A percentile compares a stretch with the other conserved stretches of the same genome.
Conservation (phyloP, 345 rosid genomes). For the Clarkia xantiana region DNA sequence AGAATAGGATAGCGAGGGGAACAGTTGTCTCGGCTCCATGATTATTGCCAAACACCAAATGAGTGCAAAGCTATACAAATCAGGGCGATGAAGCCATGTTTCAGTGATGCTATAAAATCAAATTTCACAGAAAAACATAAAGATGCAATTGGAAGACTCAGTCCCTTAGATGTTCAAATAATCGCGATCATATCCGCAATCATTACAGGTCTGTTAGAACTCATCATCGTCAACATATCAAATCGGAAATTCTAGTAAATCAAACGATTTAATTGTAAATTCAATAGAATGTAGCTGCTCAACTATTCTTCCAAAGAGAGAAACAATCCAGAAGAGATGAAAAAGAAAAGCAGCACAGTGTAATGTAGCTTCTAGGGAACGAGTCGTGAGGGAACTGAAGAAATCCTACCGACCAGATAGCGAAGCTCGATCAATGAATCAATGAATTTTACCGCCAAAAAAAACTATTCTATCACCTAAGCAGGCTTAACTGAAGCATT, state of each 20-base stretch:
- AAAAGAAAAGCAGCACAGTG: conserved; percentile 34
- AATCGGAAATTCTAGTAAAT: neutral
- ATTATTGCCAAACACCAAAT: neutral
- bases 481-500: neutral
- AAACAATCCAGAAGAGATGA: neutral
- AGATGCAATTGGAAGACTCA: conserved; percentile 21
- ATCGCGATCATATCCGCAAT: conserved; percentile 78
- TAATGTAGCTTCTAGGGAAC: conserved; percentile 78
- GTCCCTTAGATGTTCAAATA: conserved; percentile 91
- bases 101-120: neutral
- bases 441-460: neutral
- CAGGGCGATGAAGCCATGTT: neutral
- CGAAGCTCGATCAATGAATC: conserved; percentile 25
- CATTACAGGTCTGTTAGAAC: conserved; percentile 91
- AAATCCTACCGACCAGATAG: conserved; percentile 65
- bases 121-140: no score
- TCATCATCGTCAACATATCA: conserved; percentile 12
- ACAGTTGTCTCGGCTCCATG: conserved; percentile 19
- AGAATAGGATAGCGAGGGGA: conserved; percentile 56
- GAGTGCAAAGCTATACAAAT: neutral
- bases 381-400: conserved; percentile 57
- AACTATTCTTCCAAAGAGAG: conserved; percentile 13
- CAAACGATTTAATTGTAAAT: neutral
- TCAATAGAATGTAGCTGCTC: conserved; percentile 32
- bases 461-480: neutral